These are phyloP conservation scores for Cladorrhinum samala DNA, from an alignment of 495 filamentous ascomycete species.

Conservation along the genomic window DNA sequence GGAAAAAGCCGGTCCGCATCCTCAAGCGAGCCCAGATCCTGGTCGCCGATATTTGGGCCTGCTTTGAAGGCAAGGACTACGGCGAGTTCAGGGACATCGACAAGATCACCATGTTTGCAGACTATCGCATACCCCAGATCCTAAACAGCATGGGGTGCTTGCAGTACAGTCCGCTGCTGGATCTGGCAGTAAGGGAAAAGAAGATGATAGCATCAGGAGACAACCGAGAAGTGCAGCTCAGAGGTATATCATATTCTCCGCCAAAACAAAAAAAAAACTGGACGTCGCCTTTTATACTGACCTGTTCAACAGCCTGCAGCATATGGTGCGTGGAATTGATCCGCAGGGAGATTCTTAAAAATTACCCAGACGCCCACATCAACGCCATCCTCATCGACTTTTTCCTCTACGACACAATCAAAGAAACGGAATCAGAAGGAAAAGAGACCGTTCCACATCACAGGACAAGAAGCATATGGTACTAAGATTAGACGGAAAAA, in stretches of 20 bases:
- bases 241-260: slow-evolving; percentile 44
- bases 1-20: slow-evolving; percentile 63
- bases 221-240: slow-evolving; percentile 79
- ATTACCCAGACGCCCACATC: slow-evolving; percentile 63
- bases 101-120: slow-evolving; percentile 97
- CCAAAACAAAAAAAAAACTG: too few species aligned
- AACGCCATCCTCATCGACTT: slow-evolving; percentile 96
- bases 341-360: slow-evolving; percentile 66
- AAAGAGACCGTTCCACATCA: slow-evolving; percentile 76
- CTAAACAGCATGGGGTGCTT: slow-evolving; percentile 78
- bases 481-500: slow-evolving; percentile 41
- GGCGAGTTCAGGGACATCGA: slow-evolving; percentile 88
- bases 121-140: slow-evolving; percentile 95
- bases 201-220: slow-evolving; percentile 63
- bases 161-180: slow-evolving; percentile 72
- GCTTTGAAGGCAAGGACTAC: slow-evolving; percentile 72
- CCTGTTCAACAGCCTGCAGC: slow-evolving; percentile 51
- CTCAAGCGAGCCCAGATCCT: slow-evolving; percentile 94
- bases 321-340: slow-evolving; percentile 95
- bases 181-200: slow-evolving; percentile 56
- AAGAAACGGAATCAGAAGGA: slow-evolving; percentile 61
- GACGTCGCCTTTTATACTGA: slow-evolving; percentile 9
- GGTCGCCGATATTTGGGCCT: slow-evolving; percentile 92
- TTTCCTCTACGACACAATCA: slow-evolving; percentile 91
- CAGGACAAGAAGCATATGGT: slow-evolving; percentile 92